Base-by-base conservation (phyloP, 192 early-diverging fungal species). In the Rhizophagus sp. region DNA sequence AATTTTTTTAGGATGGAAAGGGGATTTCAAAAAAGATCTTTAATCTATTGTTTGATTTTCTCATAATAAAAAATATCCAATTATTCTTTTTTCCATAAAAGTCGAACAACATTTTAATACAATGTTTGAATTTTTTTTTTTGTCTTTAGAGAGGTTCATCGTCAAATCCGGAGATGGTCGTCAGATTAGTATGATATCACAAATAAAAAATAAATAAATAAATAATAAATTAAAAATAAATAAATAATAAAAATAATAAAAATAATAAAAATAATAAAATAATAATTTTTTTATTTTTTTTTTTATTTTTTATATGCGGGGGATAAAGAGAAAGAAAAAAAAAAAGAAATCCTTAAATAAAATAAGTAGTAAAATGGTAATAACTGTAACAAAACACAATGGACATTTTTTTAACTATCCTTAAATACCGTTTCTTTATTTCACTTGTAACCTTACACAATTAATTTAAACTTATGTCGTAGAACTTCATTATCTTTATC, bases 31-130 rank as follows among this genome's bases (percentile, higher is more conserved):
- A 57, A 57, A 57, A 57, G 50, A 57, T 57, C 50, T 19, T 57
- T 57, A 57, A 57, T 57, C 50, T 57, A 57, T 57, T 57, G 50
- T 57, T 57, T 57, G 50, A 57, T 57, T 57, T 57, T 19, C 50
- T 57, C 50, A 57, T 57, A 57, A 57, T 57, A 57, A 57, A 52
- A 36, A 57, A 57, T 57, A 19, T 57, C 50, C 50, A 57, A 57
- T 57, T 57, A 57, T 57, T 57, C 50, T 57, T 57, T 57, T 57
- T 57, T 57, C 50, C 50, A 57, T 57, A 57, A 57, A 57, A 57
- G 50, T 57, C 50, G 50, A 57, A 57, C 50, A 57, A 57, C 50
- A 57, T 57, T 57, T 57, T 57, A 57, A 57, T 57, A 57, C 50
- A 57, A 57, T 57, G 50, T 57, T 17, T 19, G 50, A 57, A 57